A percentile compares a stretch with the other conserved stretches of the same genome.
These are phyloP conservation scores for Paracoccidioides lutzii DNA, from an alignment of 2,329 filamentous ascomycete genomes.

Conservation along the genomic window DNA sequence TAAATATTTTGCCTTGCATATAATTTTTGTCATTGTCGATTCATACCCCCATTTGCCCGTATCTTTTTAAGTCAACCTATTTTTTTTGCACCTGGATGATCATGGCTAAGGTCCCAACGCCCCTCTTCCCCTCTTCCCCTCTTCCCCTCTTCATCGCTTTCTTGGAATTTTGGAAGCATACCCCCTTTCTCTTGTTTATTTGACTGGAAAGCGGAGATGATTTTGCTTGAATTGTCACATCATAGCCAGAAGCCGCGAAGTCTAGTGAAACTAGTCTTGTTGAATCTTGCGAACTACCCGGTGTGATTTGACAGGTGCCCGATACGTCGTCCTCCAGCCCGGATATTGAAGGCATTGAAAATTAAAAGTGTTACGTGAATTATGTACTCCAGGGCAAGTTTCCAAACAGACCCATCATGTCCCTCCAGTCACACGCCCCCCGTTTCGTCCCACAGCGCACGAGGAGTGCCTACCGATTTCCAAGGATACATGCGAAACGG, in stretches of 20 bases:
- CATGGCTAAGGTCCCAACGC: background rate
- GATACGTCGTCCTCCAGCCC: background rate
- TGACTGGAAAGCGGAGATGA: too few relatives aligned
- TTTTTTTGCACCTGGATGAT: background rate
- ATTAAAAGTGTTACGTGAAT: background rate
- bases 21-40: background rate
- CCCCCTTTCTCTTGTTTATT: too few relatives aligned
- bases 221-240: too few relatives aligned
- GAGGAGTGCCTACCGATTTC: too few relatives aligned
- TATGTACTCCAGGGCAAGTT: background rate
- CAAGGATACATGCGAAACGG: too few relatives aligned
- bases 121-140: background rate
- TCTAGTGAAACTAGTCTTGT: too few relatives aligned
- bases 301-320: too few relatives aligned
- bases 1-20: too few relatives aligned
- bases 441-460: background rate
- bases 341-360: background rate
- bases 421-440: background rate
- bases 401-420: background rate
- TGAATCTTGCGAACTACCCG: too few relatives aligned
- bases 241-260: too few relatives aligned
- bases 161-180: background rate
- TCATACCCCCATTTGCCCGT: background rate
- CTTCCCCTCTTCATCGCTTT: background rate
- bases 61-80: background rate